These are phyloP conservation scores for Plantago lanceolata DNA, from an alignment of 305 asterid genomes.

Conservation along the genomic window DNA sequence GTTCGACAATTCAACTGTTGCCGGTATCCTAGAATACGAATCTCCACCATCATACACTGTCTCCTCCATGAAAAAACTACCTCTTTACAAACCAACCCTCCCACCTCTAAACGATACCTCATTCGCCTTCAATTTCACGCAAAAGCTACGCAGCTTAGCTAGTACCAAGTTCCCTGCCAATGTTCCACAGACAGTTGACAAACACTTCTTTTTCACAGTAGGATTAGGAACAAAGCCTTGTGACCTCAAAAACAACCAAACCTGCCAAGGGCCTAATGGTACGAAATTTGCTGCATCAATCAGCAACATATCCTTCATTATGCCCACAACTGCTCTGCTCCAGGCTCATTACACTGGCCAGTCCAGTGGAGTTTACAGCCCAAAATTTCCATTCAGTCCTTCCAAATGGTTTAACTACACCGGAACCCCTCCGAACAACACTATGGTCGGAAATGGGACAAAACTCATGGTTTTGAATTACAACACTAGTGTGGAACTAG, in stretches of 20 bases:
- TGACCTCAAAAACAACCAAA: constrained; percentile 29
- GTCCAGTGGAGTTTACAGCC: constrained; percentile 37
- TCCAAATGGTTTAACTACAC: constrained; percentile 51
- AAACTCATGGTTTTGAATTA: constrained; percentile 45
- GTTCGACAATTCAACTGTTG: constrained; percentile 51
- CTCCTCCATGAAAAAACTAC: constrained; percentile 29
- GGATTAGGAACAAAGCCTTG: constrained; percentile 54
- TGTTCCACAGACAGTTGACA: constrained; percentile 41
- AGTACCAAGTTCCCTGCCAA: constrained; percentile 45
- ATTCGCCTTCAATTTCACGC: constrained; percentile 40
- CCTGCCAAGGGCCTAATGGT: constrained; percentile 57
- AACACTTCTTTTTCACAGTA: constrained; percentile 41
- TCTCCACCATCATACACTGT: constrained; percentile 21
- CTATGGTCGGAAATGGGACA: constrained; percentile 42
- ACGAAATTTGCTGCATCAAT: constrained; percentile 49
- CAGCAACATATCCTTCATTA: constrained; percentile 42
- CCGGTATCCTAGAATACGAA: constrained; percentile 48
- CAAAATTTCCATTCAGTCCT: constrained; percentile 45
- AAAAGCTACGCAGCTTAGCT: constrained; percentile 42
- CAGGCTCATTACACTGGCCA: constrained; percentile 50
- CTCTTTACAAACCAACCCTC: constrained; percentile 37
- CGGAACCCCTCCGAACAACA: constrained; percentile 48
- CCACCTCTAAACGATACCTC: constrained; percentile 45
- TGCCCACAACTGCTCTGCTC: constrained; percentile 46
- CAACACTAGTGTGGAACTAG: constrained; percentile 51